Percentiles rank a stretch among this genome's conserved stretches.
phyloP scores from a whole-genome alignment of 352 stramenopile species.

The Plasmopara viticola region DNA sequence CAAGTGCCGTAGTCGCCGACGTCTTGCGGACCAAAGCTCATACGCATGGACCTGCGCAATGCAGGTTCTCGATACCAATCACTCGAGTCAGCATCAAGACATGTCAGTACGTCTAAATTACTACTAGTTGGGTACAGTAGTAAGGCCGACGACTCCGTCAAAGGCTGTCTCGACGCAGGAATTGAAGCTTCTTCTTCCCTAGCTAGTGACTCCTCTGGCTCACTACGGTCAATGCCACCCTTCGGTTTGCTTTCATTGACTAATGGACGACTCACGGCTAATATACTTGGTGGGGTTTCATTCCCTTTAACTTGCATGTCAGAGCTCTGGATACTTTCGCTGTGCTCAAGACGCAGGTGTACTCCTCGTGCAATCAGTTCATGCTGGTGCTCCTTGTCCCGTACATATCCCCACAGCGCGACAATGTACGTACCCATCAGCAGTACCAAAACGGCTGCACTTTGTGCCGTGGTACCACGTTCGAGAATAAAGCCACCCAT shows the following conservation, averaged over 20 bases:
- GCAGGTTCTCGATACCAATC: constrained; percentile 71
- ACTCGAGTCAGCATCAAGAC: constrained; percentile 43
- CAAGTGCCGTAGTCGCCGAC: constrained; percentile 38
- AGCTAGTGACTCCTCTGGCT: constrained; percentile 19
- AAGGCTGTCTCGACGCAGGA: constrained; percentile 10
- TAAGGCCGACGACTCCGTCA: constrained; percentile 34
- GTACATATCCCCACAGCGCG: constrained; percentile 73
- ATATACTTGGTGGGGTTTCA: constrained; percentile 22
- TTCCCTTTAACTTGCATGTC: constrained; percentile 5
- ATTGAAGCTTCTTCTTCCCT: constrained; percentile 26
- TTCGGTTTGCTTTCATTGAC: constrained; percentile 15
- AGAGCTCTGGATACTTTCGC: constrained; percentile 10
- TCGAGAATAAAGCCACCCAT: constrained; percentile 85
- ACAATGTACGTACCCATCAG: constrained; percentile 83
- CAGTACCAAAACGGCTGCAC: constrained; percentile 57
- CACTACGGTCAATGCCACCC: constrained; percentile 9
- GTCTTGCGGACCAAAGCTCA: constrained; percentile 42
- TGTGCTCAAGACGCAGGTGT: constrained; percentile 36
- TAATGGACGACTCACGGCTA: constrained; percentile 15
- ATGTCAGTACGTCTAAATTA: constrained; percentile 19
- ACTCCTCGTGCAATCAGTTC: constrained; percentile 33
- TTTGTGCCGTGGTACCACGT: constrained; percentile 68
- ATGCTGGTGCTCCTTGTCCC: constrained; percentile 76
- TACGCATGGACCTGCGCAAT: constrained; percentile 39
- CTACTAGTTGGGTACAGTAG: constrained; percentile 31